Evolutionary conservation across 352 stramenopile genomes (phyloP), one percentile per base, ranked within the genome.

Genomic region (Poterioochromonas sp.): DNA sequence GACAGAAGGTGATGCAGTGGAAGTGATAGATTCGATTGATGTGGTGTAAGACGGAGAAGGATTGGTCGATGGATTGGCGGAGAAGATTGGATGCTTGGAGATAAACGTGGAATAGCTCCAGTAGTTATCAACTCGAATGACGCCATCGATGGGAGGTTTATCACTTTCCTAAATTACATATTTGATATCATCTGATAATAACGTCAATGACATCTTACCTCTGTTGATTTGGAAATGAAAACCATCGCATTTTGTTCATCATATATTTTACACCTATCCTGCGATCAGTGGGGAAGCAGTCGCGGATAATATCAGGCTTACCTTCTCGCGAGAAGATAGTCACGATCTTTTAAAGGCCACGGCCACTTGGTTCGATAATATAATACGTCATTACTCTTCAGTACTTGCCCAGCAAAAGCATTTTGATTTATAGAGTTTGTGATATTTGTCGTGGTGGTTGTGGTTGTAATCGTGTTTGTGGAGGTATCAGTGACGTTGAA

Each of bases 331-430:
- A 71, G 26, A 8, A 29, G 1, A 44, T 71, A 71, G 26, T 71
- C 62, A 43, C 62, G 15, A 29, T 71, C 62, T 44, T 71, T 41
- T 29, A 71, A 44, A 2, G 62, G 62, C 62, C 62, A 71, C 11
- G 62, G 62, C 62, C 62, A 71, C 11, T 43, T 40, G 15, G 62
- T 71, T 12, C 62, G 15, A 43, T 71, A 71, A 44, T 71, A 71
- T 29, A 71, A 47, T 41, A 47, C 26, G 41, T 71, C 62, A 8
- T 20, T 53, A 8, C 8, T 53, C 44, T 53, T 8, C 44, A 53
- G 44, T 20, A 53, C 8, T 20, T 20, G 44, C 8, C 44, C 44
- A 53, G 44, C 8, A 8, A 20, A 20, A 8, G 44, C 44, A 8
- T 20, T 20, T 53, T 20, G 8, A 8, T 8, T 20, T 62, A 32